Evolutionary conservation across 352 stramenopile species (phyloP).

Genomic region (Halophytophthora polymorphica): DNA sequence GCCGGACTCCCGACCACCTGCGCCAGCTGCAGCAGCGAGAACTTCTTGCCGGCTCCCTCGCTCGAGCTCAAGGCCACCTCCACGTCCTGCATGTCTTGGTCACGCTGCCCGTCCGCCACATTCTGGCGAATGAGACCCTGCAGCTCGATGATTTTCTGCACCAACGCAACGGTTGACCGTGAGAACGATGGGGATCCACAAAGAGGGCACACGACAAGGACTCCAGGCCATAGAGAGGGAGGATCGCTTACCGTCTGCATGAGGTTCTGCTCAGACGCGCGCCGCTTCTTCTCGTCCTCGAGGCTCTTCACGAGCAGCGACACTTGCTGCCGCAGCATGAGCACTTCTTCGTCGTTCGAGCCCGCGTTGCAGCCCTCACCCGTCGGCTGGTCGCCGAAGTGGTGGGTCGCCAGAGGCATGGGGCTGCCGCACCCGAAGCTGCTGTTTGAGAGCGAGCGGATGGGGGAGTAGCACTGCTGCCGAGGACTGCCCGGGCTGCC

Average conservation of each 20-base stretch:
- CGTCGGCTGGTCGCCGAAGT: conserved; percentile 19
- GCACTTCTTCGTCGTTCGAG: conserved; percentile 31
- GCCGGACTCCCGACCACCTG: conserved; percentile 2
- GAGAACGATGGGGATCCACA: neutral
- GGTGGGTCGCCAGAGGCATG: conserved; percentile 9
- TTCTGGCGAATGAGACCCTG: conserved; percentile 59
- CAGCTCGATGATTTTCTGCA: conserved; percentile 73
- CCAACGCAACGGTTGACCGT: conserved; percentile 3
- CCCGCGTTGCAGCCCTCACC: conserved; percentile 29
- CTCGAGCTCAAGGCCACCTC: neutral
- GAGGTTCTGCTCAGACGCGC: conserved; percentile 55
- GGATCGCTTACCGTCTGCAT: conserved; percentile 49
- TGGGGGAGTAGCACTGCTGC: conserved; percentile 18
- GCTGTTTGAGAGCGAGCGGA: conserved; percentile 16
- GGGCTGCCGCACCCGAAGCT: conserved; percentile 27
- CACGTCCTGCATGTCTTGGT: conserved; percentile 8
- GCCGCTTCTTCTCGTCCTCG: conserved; percentile 67
- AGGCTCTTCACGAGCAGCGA: conserved; percentile 51
- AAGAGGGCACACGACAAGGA: neutral
- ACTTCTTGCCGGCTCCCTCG: conserved; percentile 4
- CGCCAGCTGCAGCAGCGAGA: conserved; percentile 4
- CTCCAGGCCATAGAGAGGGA: neutral
- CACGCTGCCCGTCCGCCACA: conserved; percentile 35
- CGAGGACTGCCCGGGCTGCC: conserved; percentile 16
- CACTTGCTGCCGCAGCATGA: conserved; percentile 53